Evolutionary conservation across 2,329 filamentous ascomycete genomes (phyloP), one percentile per base, ranked within the genome.

Genomic region (Ophiocordyceps camponoti-floridani): DNA sequence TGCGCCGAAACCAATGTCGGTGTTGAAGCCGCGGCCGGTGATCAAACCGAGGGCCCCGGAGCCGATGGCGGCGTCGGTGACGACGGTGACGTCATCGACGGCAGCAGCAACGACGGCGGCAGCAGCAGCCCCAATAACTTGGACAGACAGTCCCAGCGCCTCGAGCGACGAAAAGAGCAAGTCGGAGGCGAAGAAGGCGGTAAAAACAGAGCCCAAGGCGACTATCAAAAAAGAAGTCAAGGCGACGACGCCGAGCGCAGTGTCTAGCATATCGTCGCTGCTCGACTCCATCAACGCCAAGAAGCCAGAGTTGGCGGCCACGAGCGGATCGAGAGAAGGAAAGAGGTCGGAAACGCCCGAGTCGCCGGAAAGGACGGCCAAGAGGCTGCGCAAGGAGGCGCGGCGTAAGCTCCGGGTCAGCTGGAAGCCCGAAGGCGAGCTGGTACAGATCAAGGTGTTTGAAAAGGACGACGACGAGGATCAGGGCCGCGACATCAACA

Each of bases 381-480:
- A 77, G 53, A 74, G 84, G 11, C 63, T 85, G 4, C 75, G 82
- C 33, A 87, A 85, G 54, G 82, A 87, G 56, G 70, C 75, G 47
- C 73, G 83, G 43, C 72, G 81, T 33, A 76, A 81, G 49, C 64
- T 87, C 19, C 72, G 78, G 12, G 84, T 89, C 6, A 72, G 64
- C 7, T 89, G 82, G 70, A 83, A 79, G 55, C 70, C 76, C 0
- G 82, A 81, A 43, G 64, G 72, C 16, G 72, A 77, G 28, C 68
- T 89, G 28, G 78, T 78, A 1, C 67, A 83, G 51, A 66, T 85
- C 45, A 73, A 75, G 49, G 65, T 79, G 43, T 87, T 88, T 61
- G 75, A 77, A 45, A 82, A 84, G 53, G 79, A 85, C 48, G 77
- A 75, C 1, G 71, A 73, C 1, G 82, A 87, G 55, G 80, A 85